phyloP scores from a whole-genome alignment of 1,284 basidiomycete genomes.

The Vanrija sp. region DNA sequence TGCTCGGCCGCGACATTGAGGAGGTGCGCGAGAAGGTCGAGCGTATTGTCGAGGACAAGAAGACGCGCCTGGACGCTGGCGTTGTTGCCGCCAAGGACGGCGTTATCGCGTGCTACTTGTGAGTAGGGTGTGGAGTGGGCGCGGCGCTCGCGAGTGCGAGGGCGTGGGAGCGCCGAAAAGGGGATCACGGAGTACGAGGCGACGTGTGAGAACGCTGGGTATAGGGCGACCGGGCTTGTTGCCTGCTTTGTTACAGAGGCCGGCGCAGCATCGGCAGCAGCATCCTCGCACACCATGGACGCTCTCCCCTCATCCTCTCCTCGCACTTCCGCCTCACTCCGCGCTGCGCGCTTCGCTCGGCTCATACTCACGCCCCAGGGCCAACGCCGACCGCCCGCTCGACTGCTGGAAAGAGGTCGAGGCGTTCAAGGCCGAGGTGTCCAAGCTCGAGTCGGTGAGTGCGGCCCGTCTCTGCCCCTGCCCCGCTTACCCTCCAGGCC shows the following conservation, averaged over 20 bases:
- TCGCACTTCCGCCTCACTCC: neutral
- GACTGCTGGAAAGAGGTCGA: constrained; percentile 51
- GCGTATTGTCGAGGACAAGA: constrained; percentile 37
- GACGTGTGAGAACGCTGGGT: too few species aligned
- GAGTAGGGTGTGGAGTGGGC: constrained; percentile 17
- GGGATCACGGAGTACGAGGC: too few species aligned
- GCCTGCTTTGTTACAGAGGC: too few species aligned
- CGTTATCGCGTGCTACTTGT: constrained; percentile 48
- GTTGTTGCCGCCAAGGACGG: constrained; percentile 35
- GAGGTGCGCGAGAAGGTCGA: constrained; percentile 49
- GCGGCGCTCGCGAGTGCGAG: neutral
- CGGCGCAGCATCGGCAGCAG: too few species aligned
- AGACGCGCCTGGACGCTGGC: constrained; percentile 32
- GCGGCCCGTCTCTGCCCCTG: neutral
- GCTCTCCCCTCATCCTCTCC: too few species aligned
- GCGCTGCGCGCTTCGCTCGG: neutral
- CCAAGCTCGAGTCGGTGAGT: constrained; percentile 48
- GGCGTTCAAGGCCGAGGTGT: constrained; percentile 46
- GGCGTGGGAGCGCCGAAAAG: neutral
- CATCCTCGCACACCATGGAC: too few species aligned
- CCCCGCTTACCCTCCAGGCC: constrained; percentile 16
- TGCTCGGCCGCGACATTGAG: constrained; percentile 48
- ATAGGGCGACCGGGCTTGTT: too few species aligned
- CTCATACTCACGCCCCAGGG: constrained; percentile 15
- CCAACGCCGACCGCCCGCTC: constrained; percentile 41